Percentiles rank a stretch among this genome's conserved stretches.
phyloP scores from a whole-genome alignment of 2,329 filamentous ascomycete genomes.

The Claviceps pazoutovae region DNA sequence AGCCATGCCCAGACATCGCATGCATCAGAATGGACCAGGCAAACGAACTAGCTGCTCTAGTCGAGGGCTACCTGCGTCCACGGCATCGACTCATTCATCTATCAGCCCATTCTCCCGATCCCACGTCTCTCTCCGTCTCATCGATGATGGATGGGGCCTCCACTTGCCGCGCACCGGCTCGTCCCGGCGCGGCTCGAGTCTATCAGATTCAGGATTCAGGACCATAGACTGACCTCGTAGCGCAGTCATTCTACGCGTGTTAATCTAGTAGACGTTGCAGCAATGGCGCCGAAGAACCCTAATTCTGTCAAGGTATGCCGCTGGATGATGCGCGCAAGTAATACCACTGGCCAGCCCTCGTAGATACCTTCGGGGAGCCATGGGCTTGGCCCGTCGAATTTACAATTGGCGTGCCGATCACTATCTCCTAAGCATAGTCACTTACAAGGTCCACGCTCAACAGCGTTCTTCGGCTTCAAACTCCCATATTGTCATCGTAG shows the following conservation, averaged over 20 bases:
- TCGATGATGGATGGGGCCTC: constrained; percentile 38
- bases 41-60: neutral
- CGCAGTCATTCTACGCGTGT: constrained; percentile 21
- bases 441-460: neutral
- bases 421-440: neutral
- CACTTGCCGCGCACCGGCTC: constrained; percentile 33
- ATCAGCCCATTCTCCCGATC: neutral
- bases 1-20: too few species aligned
- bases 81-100: neutral
- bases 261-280: constrained; percentile 16
- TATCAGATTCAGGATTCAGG: constrained; percentile 26
- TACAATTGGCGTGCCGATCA: neutral
- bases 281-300: constrained; percentile 17
- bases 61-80: too few species aligned
- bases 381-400: neutral
- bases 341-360: neutral
- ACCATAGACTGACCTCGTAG: constrained; percentile 29
- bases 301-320: constrained; percentile 21
- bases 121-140: neutral
- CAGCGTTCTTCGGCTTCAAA: constrained; percentile 14
- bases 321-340: neutral
- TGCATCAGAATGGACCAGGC: neutral
- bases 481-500: constrained; percentile 52
- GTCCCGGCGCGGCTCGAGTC: constrained; percentile 27
- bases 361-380: neutral